A percentile compares a stretch with the other conserved stretches of the same genome.
Evolutionary conservation across 2,329 filamentous ascomycete species (phyloP).

Genomic region (Grosmannia huntii): DNA sequence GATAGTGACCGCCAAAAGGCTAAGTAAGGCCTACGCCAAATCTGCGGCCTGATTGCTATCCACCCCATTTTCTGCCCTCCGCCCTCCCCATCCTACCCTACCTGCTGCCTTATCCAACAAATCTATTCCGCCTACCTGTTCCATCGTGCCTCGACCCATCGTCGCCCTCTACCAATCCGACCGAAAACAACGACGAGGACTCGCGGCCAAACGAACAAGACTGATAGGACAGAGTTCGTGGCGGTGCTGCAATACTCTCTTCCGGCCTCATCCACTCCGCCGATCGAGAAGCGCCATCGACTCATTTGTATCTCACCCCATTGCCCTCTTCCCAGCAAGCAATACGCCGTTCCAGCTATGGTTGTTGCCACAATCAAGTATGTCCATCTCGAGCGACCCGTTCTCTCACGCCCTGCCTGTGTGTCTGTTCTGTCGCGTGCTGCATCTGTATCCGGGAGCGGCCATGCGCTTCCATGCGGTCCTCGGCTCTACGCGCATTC

Average conservation of each 20-base stretch:
- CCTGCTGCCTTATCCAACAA: background rate
- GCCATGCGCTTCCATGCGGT: background rate
- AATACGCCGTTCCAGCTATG: conserved; percentile 32
- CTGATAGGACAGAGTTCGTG: background rate
- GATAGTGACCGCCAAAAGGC: background rate
- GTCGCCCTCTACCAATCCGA: background rate
- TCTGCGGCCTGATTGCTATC: background rate
- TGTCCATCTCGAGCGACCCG: conserved; percentile 20
- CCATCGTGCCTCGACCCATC: background rate
- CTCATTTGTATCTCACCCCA: background rate
- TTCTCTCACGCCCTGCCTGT: conserved; percentile 3
- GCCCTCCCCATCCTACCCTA: conserved; percentile 3
- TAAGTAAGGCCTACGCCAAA: background rate
- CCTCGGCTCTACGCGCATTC: background rate
- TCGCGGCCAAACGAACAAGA: background rate
- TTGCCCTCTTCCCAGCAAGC: background rate
- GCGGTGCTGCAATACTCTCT: background rate
- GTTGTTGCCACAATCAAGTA: conserved; percentile 55
- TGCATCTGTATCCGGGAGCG: background rate
- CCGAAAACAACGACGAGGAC: background rate
- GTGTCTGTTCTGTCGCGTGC: background rate
- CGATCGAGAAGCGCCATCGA: background rate
- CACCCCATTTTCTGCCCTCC: conserved; percentile 1
- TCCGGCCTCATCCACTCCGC: background rate
- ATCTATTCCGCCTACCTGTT: background rate